Evolutionary conservation across 2,329 filamentous ascomycete genomes (phyloP).

Genomic region (Raffaelea ambrosiae): DNA sequence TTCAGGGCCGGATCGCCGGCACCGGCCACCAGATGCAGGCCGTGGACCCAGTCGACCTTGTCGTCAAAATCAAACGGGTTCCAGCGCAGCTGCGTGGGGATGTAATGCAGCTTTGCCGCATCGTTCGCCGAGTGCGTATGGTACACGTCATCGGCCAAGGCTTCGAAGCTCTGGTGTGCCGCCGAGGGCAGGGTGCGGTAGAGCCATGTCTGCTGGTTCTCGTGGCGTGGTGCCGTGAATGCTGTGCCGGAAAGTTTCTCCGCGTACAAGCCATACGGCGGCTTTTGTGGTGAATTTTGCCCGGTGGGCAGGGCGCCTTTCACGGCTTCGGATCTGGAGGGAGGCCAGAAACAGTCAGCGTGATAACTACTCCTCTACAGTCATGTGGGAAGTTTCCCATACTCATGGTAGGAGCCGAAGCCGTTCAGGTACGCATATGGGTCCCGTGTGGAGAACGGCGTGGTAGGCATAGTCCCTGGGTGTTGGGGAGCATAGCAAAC

Average conservation of each 20-base stretch:
- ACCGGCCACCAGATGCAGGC: constrained; percentile 63
- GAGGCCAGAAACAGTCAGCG: background rate
- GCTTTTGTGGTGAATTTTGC: constrained; percentile 74
- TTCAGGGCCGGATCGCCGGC: constrained; percentile 74
- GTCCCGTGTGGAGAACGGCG: constrained; percentile 36
- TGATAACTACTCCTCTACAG: too few species aligned
- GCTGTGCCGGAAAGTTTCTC: constrained; percentile 68
- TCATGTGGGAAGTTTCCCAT: constrained; percentile 18
- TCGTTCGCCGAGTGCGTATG: constrained; percentile 2
- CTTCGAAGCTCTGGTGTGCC: constrained; percentile 32
- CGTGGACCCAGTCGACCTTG: constrained; percentile 40
- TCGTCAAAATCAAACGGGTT: constrained; percentile 62
- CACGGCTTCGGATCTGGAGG: constrained; percentile 61
- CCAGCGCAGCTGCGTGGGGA: constrained; percentile 76
- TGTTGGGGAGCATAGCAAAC: too few species aligned
- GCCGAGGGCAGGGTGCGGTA: constrained; percentile 61
- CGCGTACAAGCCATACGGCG: constrained; percentile 68
- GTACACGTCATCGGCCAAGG: background rate
- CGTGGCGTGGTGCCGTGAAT: constrained; percentile 59
- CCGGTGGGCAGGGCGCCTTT: constrained; percentile 64
- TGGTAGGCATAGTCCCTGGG: constrained; percentile 45
- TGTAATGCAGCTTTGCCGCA: constrained; percentile 51
- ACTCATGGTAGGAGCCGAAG: constrained; percentile 72
- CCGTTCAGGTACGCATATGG: constrained; percentile 70
- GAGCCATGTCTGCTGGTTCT: constrained; percentile 64